Evolutionary conservation across 2,329 filamentous ascomycete species (phyloP), one percentile per base, ranked within the genome.

Genomic region (Fusarium tricinctum): DNA sequence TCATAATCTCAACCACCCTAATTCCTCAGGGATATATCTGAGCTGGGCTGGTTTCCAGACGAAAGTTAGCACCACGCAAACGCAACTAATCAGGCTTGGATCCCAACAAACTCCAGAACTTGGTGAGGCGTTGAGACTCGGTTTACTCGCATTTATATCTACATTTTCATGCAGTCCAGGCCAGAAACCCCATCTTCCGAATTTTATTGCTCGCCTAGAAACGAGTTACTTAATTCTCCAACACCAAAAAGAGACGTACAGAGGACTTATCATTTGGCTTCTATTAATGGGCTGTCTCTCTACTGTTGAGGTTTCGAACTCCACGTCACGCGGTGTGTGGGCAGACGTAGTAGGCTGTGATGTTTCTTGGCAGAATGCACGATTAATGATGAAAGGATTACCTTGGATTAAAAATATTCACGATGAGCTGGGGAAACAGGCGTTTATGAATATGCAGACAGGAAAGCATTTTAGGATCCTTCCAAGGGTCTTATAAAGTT

Each of bases 281-380:
- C 10, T 61, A 1, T 8, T 61, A 15, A 61, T 61, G 46, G 58
- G 58, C 0, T 42, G 12, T 1, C 13, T 61, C 0, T 61, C 56
- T 3, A 33, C 46, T 0, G n/a, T 61, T 9, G 28, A 54, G 0
- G 4, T 15, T 1, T 35, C 58, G 0, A 35, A 30, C n/a, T 2
- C 0, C 0, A 5, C 15, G 5, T 15, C 17, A 3, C 9, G 13
- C 2, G 14, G 3, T 0, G 0, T 23, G 0, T 61, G 58, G 58
- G 9, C 0, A 1, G 3, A 3, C 1, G 1, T 1, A 3, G 33
- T 20, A 4, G 1, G 15, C 1, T 1, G 0, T 0, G 6, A 17
- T 1, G 0, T 53, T 1, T 8, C 28, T 9, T 61, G 58, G 56
- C 0, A n/a, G 2, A 8, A 3, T n/a, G n/a, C 4, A 0, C 20